Conservation (phyloP, 345 rosid species). For the Citrus glauca region DNA sequence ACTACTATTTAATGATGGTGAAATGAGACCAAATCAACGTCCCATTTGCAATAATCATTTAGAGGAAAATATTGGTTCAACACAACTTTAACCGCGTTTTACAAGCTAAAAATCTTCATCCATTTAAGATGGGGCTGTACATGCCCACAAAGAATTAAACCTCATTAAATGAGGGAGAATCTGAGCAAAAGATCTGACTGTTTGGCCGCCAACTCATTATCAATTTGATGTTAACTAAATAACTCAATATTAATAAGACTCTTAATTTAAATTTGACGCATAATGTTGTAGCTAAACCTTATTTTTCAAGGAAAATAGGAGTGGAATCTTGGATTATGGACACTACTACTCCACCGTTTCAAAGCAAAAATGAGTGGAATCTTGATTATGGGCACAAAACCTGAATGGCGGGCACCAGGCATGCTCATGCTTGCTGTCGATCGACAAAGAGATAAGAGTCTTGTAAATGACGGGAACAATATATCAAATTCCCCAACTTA, state of each 20-base stretch:
- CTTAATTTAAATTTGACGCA: too few relatives aligned
- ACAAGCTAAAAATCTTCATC: too few relatives aligned
- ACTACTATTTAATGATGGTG: neutral
- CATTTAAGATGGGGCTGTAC: too few relatives aligned
- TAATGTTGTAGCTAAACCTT: neutral
- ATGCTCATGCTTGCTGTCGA: neutral
- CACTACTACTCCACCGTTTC: conserved; percentile 2
- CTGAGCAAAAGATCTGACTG: neutral
- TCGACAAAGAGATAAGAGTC: neutral
- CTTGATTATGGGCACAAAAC: conserved; percentile 12
- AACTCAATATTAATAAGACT: too few relatives aligned
- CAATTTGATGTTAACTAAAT: neutral
- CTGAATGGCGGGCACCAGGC: neutral
- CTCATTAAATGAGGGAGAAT: neutral
- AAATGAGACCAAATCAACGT: neutral
- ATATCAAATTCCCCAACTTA: neutral
- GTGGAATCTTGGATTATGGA: conserved; percentile 32
- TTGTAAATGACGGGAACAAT: neutral
- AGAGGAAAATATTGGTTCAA: neutral
- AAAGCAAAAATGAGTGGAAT: conserved; percentile 12
- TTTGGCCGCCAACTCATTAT: neutral
- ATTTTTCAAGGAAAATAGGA: conserved; percentile 15
- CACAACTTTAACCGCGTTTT: too few relatives aligned
- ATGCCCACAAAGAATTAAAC: neutral
- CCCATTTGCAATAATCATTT: conserved; percentile 6